A percentile compares a stretch with the other conserved stretches of the same genome.
These are phyloP conservation scores for Penicillium hordei DNA, from an alignment of 2,329 filamentous ascomycete genomes.

Conservation along the genomic window DNA sequence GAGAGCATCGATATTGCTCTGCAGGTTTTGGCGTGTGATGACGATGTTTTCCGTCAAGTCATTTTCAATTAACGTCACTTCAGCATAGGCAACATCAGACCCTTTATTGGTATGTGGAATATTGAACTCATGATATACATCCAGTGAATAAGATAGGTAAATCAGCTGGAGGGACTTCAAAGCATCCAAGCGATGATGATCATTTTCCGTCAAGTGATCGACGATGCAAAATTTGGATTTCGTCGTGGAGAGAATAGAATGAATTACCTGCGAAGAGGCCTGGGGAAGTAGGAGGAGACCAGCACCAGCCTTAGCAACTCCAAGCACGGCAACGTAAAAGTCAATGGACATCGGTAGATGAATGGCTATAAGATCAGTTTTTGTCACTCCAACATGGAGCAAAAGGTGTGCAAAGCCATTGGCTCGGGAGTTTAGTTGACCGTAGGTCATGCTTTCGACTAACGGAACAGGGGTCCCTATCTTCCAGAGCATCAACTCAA, in stretches of 20 bases:
- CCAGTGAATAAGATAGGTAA: constrained; percentile 12
- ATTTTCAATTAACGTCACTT: constrained; percentile 67
- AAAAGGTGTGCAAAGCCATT: constrained; percentile 65
- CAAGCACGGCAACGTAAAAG: constrained; percentile 73
- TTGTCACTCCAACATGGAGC: constrained; percentile 44
- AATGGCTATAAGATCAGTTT: constrained; percentile 66
- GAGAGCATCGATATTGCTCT: constrained; percentile 71
- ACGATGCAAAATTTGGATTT: constrained; percentile 51
- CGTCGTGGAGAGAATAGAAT: constrained; percentile 63
- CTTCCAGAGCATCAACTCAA: constrained; percentile 62
- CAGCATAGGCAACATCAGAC: constrained; percentile 67
- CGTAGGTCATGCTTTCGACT: constrained; percentile 59
- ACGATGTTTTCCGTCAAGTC: constrained; percentile 66
- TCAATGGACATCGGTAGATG: constrained; percentile 73
- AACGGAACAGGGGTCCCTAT: constrained; percentile 27
- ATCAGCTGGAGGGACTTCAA: constrained; percentile 18
- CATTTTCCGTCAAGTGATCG: constrained; percentile 3
- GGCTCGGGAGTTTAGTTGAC: constrained; percentile 61
- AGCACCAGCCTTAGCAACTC: constrained; percentile 69
- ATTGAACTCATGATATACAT: constrained; percentile 16
- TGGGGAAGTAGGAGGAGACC: constrained; percentile 78
- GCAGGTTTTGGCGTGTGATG: constrained; percentile 72
- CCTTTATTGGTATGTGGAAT: constrained; percentile 19
- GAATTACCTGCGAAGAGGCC: constrained; percentile 63
- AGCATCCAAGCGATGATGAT: not conserved